Percentiles rank a stretch among this genome's conserved stretches.
phyloP scores from a whole-genome alignment of 2,329 filamentous ascomycete species.

The Colletotrichum tofieldiae region DNA sequence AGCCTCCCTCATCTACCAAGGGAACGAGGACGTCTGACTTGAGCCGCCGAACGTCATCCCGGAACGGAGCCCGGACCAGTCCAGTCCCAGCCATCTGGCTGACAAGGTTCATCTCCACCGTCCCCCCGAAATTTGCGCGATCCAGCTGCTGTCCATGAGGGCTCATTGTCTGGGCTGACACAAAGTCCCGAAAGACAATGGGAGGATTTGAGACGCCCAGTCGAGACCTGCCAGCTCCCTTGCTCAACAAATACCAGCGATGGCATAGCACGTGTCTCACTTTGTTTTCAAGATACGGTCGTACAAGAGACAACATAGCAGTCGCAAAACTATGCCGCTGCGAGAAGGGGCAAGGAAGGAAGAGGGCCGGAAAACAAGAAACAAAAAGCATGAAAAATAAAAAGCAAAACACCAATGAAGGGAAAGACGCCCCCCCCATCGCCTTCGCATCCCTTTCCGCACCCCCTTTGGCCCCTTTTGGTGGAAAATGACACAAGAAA shows the following conservation, averaged over 20 bases:
- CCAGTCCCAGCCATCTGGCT: slow-evolving; percentile 15
- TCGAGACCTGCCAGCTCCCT: slow-evolving; percentile 12
- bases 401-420: not conserved
- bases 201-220: not conserved
- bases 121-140: slow-evolving; percentile 14
- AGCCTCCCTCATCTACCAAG: slow-evolving; percentile 10
- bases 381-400: not conserved
- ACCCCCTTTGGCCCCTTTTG: not conserved
- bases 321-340: not conserved
- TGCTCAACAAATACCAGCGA: slow-evolving; percentile 28
- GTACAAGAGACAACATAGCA: slow-evolving; percentile 2
- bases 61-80: not conserved
- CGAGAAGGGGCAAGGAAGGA: not conserved
- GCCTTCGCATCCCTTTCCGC: slow-evolving; percentile 9
- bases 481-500: slow-evolving; percentile 7
- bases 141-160: not conserved
- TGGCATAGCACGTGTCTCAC: slow-evolving; percentile 6
- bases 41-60: slow-evolving; percentile 16
- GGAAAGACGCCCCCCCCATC: not conserved
- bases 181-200: slow-evolving; percentile 17
- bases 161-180: slow-evolving; percentile 8
- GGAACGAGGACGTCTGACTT: slow-evolving; percentile 20
- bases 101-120: not conserved
- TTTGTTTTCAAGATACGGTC: not conserved
- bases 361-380: too few species aligned